Evolutionary conservation across 2,329 filamentous ascomycete species (phyloP).

Genomic region (Diaporthe ampelina): DNA sequence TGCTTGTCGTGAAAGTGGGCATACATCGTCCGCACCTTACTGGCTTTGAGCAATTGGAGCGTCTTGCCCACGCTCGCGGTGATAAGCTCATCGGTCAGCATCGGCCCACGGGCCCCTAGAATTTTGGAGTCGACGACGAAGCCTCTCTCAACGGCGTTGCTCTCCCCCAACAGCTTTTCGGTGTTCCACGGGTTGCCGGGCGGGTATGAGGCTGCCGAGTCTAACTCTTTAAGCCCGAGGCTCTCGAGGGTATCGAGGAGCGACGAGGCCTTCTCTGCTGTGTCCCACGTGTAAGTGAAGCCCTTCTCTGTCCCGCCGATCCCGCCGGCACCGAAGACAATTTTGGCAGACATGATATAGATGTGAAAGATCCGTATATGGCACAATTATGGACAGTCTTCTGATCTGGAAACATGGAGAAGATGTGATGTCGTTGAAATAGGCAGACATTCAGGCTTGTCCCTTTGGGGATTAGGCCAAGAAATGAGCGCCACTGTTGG

Average conservation of each 20-base stretch:
- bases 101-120: constrained; percentile 43
- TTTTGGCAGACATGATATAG: constrained; percentile 38
- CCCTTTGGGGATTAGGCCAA: not conserved
- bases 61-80: constrained; percentile 49
- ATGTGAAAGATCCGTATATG: not conserved
- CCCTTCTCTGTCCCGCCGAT: constrained; percentile 42
- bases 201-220: constrained; percentile 45
- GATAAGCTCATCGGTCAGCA: constrained; percentile 49
- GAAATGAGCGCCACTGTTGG: not conserved
- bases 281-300: constrained; percentile 44
- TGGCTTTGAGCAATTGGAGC: constrained; percentile 47
- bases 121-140: constrained; percentile 55
- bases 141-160: constrained; percentile 1
- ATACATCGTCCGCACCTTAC: constrained; percentile 17
- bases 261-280: constrained; percentile 43
- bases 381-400: not conserved
- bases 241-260: constrained; percentile 41
- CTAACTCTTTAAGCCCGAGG: constrained; percentile 43
- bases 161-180: constrained; percentile 43
- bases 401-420: not conserved
- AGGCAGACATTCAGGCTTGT: not conserved
- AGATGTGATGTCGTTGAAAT: not conserved
- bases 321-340: constrained; percentile 45
- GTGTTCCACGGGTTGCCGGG: constrained; percentile 43
- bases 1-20: constrained; percentile 10